phyloP scores from a whole-genome alignment of 2,329 filamentous ascomycete genomes.

The Monilinia laxa region DNA sequence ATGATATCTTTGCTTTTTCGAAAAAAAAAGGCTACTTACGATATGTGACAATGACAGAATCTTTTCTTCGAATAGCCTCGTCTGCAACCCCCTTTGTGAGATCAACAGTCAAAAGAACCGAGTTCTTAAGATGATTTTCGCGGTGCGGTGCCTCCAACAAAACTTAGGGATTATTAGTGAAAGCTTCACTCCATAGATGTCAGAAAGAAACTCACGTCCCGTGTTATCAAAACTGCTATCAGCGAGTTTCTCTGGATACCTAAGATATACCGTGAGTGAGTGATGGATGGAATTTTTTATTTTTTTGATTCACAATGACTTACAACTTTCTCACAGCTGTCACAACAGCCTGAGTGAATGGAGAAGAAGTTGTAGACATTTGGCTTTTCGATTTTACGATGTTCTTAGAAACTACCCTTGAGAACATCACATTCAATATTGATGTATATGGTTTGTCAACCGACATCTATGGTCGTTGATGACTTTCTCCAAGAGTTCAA shows the following conservation, averaged over 20 bases:
- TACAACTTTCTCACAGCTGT: conserved; percentile 77
- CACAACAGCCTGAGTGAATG: conserved; percentile 67
- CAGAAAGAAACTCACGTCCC: conserved; percentile 53
- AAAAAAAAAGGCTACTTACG: conserved; percentile 54
- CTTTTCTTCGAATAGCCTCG: conserved; percentile 77
- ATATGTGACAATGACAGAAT: conserved; percentile 83
- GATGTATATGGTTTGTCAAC: conserved; percentile 6
- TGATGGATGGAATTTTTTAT: background rate
- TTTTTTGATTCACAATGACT: conserved; percentile 41
- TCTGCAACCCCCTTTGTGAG: conserved; percentile 85
- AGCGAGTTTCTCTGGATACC: conserved; percentile 85
- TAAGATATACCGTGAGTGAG: conserved; percentile 41
- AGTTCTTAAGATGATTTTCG: conserved; percentile 58
- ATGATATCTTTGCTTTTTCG: background rate
- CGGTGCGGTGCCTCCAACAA: conserved; percentile 68
- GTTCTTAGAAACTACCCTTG: conserved; percentile 27
- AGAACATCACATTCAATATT: conserved; percentile 30
- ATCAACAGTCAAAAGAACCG: conserved; percentile 82
- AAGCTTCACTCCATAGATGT: background rate
- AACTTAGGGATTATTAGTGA: conserved; percentile 46
- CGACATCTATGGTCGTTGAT: background rate
- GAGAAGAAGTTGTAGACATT: conserved; percentile 35
- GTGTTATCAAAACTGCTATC: conserved; percentile 96
- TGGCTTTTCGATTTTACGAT: conserved; percentile 23
- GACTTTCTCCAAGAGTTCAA: conserved; percentile 1